A percentile compares a stretch with the other conserved stretches of the same genome.
These are phyloP conservation scores for Rhizoctonia solani DNA, from an alignment of 1,284 basidiomycete species.

Conservation along the genomic window DNA sequence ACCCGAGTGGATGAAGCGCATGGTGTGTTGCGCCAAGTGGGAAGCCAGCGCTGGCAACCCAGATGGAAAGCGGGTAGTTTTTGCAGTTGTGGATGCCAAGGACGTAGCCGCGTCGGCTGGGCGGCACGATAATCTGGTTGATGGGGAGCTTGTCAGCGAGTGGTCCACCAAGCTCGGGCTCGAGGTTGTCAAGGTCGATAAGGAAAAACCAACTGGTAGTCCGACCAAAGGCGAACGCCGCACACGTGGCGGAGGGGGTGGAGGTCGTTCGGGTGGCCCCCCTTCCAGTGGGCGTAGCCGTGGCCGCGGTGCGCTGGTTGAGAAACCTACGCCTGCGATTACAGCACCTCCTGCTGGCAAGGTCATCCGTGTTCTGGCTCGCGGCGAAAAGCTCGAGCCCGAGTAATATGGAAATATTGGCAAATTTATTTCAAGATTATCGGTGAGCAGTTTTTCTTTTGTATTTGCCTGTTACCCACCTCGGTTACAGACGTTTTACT, in stretches of 20 bases:
- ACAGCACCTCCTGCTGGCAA: conserved; percentile 45
- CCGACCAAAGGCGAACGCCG: conserved; percentile 38
- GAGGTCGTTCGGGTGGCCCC: conserved; percentile 70
- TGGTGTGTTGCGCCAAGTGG: conserved; percentile 77
- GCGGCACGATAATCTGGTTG: conserved; percentile 59
- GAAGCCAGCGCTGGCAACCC: conserved; percentile 52
- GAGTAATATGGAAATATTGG: not conserved
- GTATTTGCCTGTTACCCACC: not conserved
- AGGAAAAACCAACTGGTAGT: conserved; percentile 40
- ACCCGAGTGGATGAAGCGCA: conserved; percentile 80
- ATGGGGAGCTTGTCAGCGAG: conserved; percentile 62
- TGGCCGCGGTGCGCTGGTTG: conserved; percentile 41
- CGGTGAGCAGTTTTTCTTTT: not conserved
- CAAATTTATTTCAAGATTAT: conserved; percentile 11
- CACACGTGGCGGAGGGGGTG: conserved; percentile 50
- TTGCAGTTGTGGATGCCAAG: conserved; percentile 57
- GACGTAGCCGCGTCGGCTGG: conserved; percentile 39
- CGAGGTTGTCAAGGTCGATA: conserved; percentile 57
- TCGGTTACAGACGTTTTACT: conserved; percentile 16
- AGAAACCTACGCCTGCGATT: conserved; percentile 34
- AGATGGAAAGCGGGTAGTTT: conserved; percentile 49
- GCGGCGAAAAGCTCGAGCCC: conserved; percentile 76
- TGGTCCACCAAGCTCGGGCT: conserved; percentile 71
- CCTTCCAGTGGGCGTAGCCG: conserved; percentile 73
- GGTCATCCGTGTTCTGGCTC: conserved; percentile 72